Conservation (phyloP, 1,139 yeast species). For the Magnusiomyces tetraspermus region DNA sequence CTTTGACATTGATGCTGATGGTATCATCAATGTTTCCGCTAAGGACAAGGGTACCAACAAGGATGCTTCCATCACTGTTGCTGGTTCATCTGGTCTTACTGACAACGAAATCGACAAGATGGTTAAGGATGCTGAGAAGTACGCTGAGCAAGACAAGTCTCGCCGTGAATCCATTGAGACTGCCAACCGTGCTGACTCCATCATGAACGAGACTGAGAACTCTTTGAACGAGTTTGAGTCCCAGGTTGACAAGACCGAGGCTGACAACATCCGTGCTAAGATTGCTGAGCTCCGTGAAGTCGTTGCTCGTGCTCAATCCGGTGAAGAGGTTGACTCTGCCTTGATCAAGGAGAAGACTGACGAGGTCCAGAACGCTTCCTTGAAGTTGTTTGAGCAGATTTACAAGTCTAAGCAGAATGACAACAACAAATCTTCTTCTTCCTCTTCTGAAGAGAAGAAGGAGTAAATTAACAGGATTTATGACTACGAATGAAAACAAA, state of each 20-base stretch:
- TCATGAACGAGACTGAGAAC: conserved; percentile 92
- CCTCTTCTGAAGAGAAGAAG: conserved; percentile 2
- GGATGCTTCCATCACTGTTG: conserved; percentile 98
- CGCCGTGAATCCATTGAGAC: conserved; percentile 88
- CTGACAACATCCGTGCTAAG: conserved; percentile 74
- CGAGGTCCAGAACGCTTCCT: conserved; percentile 84
- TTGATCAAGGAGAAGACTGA: conserved; percentile 89
- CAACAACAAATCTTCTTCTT: conserved; percentile 15
- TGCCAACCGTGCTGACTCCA: conserved; percentile 96
- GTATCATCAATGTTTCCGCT: conserved; percentile 97
- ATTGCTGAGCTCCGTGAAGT: conserved; percentile 77
- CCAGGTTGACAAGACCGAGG: conserved; percentile 78
- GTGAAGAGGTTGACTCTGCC: conserved; percentile 73
- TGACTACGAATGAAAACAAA: too few relatives aligned
- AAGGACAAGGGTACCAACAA: conserved; percentile 97
- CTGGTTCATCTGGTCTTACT: conserved; percentile 95
- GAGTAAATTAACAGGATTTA: too few relatives aligned
- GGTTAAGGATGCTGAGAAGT: conserved; percentile 98
- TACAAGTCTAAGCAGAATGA: conserved; percentile 57
- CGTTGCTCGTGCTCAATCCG: conserved; percentile 88
- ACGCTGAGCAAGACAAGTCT: conserved; percentile 92
- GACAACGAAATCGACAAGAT: conserved; percentile 95
- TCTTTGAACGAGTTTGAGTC: conserved; percentile 92
- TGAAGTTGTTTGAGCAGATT: conserved; percentile 91
- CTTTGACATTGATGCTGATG: conserved; percentile 96